Base-by-base conservation (phyloP, 1,139 yeast genomes). In the Kodamaea anthophila region DNA sequence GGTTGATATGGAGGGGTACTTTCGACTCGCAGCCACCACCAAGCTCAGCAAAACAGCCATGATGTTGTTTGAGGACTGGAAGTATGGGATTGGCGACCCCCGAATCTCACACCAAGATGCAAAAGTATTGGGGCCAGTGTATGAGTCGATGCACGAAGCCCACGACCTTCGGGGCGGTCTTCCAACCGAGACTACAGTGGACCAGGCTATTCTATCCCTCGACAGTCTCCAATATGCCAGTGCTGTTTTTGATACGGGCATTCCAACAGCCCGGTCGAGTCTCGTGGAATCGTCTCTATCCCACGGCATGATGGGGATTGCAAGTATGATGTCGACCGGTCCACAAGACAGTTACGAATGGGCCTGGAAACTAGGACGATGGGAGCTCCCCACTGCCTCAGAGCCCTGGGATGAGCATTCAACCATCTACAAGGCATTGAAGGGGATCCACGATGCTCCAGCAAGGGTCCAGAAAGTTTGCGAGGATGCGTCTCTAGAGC, bases 311-410 rank as follows among this genome's bases (percentile, higher is more conserved):
- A 49, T 60, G 29, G 80, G 81, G 0, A 46, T 70, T 2, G 65
- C 83, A 0, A 59, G 60, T 21, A 35, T 61, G 18, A 47, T 58
- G 9, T 48, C 54, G 23, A 49, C 47, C 10, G 30, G 30, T 7
- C 25, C 33, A 4, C 35, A 33, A 6, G 40, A 34, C 9, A 30
- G 40, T 5, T 60, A 48, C 38, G 69, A 71, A 31, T 70, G 80
- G 68, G 69, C 77, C 1, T 84, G 94, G 94, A 80, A 79, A 45
- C 53, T 84, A 21, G 70, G 66, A 31, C 65, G 70, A 30, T 85
- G 94, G 94, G 80, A 77, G 12, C 15, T 79, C 4, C 83, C 91
- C 0, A 43, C 46, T 2, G 58, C 71, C 0, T 43, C 41, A 3
- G 37, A 36, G 0, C 48, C 67, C 0, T 26, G 29, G 0, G 49